phyloP scores from a whole-genome alignment of 345 rosid species.

The Mercurialis annua region DNA sequence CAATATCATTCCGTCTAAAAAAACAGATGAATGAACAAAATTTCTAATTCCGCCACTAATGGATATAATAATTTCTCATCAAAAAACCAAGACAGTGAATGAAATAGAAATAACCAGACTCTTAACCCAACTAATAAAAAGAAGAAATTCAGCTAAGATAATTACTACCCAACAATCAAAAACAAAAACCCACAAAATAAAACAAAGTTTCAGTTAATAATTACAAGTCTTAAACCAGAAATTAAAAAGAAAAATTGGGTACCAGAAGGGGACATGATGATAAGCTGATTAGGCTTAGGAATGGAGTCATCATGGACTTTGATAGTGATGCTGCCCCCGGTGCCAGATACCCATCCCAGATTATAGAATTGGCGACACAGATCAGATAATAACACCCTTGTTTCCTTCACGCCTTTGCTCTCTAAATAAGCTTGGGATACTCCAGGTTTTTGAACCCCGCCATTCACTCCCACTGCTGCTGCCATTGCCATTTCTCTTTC shows the following conservation, averaged over 20 bases:
- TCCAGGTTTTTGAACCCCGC: constrained; percentile 29
- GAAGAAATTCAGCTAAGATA: background rate
- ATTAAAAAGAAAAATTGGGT: background rate
- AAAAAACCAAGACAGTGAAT: background rate
- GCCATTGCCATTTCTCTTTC: background rate
- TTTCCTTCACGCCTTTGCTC: constrained; percentile 56
- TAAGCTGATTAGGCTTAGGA: constrained; percentile 68
- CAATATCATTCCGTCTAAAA: too few species aligned
- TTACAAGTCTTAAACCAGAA: background rate
- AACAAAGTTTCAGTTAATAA: background rate
- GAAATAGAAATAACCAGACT: background rate
- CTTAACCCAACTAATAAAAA: background rate
- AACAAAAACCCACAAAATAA: background rate
- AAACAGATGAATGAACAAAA: too few species aligned
- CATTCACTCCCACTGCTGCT: constrained; percentile 15
- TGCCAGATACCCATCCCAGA: constrained; percentile 95
- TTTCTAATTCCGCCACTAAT: background rate
- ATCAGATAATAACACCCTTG: constrained; percentile 58
- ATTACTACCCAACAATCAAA: background rate
- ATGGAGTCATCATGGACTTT: constrained; percentile 76
- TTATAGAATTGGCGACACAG: constrained; percentile 84
- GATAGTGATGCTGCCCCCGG: constrained; percentile 89
- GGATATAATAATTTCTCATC: background rate
- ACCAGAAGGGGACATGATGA: constrained; percentile 99
- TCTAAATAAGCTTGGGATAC: constrained; percentile 71